These are phyloP conservation scores for Microdochium paspali DNA, from an alignment of 2,329 filamentous ascomycete species.

Conservation along the genomic window DNA sequence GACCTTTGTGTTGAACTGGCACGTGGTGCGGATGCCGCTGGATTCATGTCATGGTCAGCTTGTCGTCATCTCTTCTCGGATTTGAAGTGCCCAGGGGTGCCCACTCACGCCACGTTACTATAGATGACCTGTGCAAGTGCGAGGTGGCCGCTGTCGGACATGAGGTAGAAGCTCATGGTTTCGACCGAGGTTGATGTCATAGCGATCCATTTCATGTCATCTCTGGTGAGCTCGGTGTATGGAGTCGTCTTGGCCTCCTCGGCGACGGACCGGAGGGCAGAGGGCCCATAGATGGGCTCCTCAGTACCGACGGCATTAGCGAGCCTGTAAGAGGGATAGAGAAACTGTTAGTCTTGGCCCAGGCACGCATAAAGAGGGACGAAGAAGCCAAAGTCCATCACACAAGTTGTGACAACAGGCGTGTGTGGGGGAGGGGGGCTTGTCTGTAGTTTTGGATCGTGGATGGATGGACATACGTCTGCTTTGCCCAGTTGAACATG, in stretches of 20 bases:
- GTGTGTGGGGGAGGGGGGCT: conserved; percentile 9
- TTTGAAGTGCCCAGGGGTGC: neutral
- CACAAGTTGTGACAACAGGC: no score
- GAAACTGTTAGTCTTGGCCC: conserved; percentile 10
- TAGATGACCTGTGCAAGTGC: conserved; percentile 89
- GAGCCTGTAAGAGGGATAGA: conserved; percentile 33
- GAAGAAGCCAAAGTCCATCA: no score
- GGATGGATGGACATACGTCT: conserved; percentile 46
- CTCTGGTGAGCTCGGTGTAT: conserved; percentile 68
- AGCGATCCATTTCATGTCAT: conserved; percentile 74
- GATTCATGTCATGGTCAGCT: neutral
- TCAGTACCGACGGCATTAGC: conserved; percentile 86
- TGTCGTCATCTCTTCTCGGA: neutral
- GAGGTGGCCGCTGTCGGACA: conserved; percentile 65
- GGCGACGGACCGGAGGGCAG: conserved; percentile 77
- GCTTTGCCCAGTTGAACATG: conserved; percentile 94
- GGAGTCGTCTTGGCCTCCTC: conserved; percentile 69
- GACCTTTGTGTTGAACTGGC: conserved; percentile 91
- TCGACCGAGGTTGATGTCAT: conserved; percentile 85
- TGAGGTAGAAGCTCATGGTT: conserved; percentile 90
- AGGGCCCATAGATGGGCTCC: conserved; percentile 89
- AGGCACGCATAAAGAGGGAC: conserved; percentile 4
- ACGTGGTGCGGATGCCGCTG: conserved; percentile 82
- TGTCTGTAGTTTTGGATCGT: conserved; percentile 8
- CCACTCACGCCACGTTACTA: conserved; percentile 83